Percentiles rank a stretch among this genome's conserved stretches.
These are phyloP conservation scores for Heliosperma pusillum DNA, from an alignment of 148 eudicot genomes.

Conservation along the genomic window DNA sequence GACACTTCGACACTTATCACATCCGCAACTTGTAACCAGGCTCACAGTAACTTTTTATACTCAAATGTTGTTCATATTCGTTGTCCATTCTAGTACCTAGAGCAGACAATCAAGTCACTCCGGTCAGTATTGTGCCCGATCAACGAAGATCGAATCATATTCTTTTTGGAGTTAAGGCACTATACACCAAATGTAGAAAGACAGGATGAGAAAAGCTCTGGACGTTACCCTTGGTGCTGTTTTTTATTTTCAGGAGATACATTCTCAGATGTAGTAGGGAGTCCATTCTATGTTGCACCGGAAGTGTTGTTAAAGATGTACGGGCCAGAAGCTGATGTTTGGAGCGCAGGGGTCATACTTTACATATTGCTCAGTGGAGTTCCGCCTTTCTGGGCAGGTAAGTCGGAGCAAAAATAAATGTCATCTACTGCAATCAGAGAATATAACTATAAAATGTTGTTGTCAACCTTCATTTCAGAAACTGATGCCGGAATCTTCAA, in stretches of 20 bases:
- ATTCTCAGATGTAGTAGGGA: constrained; percentile 67
- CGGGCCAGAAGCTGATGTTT: constrained; percentile 77
- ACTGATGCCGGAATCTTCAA: constrained; percentile 69
- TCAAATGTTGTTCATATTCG: neutral
- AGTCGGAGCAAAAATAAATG: neutral
- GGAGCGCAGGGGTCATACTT: constrained; percentile 84
- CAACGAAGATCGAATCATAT: neutral
- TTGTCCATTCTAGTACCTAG: too few species aligned
- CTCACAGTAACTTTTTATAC: too few species aligned
- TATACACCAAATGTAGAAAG: neutral
- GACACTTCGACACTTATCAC: neutral
- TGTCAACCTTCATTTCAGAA: constrained; percentile 34
- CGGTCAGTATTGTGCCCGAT: neutral
- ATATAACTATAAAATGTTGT: neutral
- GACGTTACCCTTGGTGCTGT: neutral
- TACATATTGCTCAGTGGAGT: constrained; percentile 68
- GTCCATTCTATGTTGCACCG: constrained; percentile 80
- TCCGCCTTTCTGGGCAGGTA: constrained; percentile 88
- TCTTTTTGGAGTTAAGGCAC: neutral
- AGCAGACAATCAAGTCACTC: neutral
- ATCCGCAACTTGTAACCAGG: too few species aligned
- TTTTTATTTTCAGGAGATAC: constrained; percentile 46
- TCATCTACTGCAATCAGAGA: neutral
- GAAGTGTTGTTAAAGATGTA: constrained; percentile 64
- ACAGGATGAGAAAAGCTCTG: neutral